Base-by-base conservation (phyloP, 169 alveolate genomes). In the Amoebophrya sp. region DNA sequence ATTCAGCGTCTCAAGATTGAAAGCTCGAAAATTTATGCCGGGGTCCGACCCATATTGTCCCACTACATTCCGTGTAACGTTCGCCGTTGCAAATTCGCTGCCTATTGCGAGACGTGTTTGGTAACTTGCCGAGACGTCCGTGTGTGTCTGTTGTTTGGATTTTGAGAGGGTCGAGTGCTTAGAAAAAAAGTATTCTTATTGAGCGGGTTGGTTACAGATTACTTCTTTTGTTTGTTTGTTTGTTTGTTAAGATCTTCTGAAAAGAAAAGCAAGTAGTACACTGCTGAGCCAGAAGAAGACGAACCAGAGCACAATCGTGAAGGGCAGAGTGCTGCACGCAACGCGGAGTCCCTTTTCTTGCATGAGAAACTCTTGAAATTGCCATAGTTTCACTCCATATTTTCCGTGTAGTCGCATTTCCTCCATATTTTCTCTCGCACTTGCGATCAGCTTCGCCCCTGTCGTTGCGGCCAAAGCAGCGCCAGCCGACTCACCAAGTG, bases 231-330 rank as follows among this genome's bases (percentile, higher is more conserved):
- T n/a, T n/a, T n/a, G n/a, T n/a, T n/a, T n/a, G n/a, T n/a, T n/a
- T n/a, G n/a, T n/a, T n/a, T n/a, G n/a, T n/a, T n/a, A n/a, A n/a
- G n/a, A n/a, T n/a, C n/a, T n/a, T n/a, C n/a, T n/a, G n/a, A n/a
- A n/a, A n/a, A n/a, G n/a, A n/a, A n/a, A n/a, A n/a, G n/a, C n/a
- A n/a, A n/a, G n/a, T n/a, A n/a, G n/a, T n/a, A n/a, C n/a, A n/a
- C n/a, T n/a, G n/a, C n/a, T n/a, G n/a, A 53, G 76, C 76, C 76
- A 53, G 76, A 53, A 53, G 76, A 53, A 53, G 76, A 53, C 76
- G 76, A 53, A 12, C 83, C 83, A 65, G 33, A 65, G 83, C 33
- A 65, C 33, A 26, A 65, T 65, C 26, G 83, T 65, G 83, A 65
- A 65, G 38, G 83, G 83, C 18, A 65, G 83, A 1, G 83, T 65